phyloP scores from a whole-genome alignment of 2,329 filamentous ascomycete genomes.

The Fusarium mangiferae region DNA sequence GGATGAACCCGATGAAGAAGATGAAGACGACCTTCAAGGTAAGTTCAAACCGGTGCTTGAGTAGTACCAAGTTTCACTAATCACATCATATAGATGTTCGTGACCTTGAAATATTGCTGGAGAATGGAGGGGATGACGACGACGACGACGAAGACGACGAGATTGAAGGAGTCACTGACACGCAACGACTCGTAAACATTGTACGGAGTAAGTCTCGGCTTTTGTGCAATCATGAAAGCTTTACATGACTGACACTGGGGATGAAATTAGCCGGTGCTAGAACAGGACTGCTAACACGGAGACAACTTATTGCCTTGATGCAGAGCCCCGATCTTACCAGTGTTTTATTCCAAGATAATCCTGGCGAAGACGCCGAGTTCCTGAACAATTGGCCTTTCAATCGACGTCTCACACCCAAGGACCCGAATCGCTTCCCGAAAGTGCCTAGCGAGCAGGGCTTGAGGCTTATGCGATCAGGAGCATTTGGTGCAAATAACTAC shows the following conservation, averaged over 20 bases:
- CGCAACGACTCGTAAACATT: conserved; percentile 47
- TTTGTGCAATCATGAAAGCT: neutral
- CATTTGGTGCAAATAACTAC: conserved; percentile 77
- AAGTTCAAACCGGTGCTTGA: neutral
- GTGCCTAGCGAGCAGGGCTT: conserved; percentile 82
- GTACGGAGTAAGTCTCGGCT: conserved; percentile 43
- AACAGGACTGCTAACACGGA: conserved; percentile 47
- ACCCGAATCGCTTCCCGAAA: conserved; percentile 76
- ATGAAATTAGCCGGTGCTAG: conserved; percentile 38
- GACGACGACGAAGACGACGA: conserved; percentile 34
- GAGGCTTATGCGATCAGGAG: conserved; percentile 83
- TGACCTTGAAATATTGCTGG: conserved; percentile 34
- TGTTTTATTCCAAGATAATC: conserved; percentile 50
- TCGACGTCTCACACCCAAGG: conserved; percentile 54
- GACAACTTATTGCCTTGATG: conserved; percentile 55
- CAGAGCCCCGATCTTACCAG: conserved; percentile 52
- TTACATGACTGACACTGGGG: conserved; percentile 17
- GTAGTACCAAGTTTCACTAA: neutral
- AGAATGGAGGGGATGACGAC: conserved; percentile 33
- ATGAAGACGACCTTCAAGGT: conserved; percentile 41
- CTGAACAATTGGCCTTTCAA: conserved; percentile 57
- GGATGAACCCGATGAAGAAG: conserved; percentile 44
- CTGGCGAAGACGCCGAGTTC: conserved; percentile 51
- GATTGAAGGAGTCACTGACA: conserved; percentile 42
- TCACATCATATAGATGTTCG: conserved; percentile 9